Evolutionary conservation across 2,329 filamentous ascomycete species (phyloP).

Genomic region (Alternaria tenuissima): DNA sequence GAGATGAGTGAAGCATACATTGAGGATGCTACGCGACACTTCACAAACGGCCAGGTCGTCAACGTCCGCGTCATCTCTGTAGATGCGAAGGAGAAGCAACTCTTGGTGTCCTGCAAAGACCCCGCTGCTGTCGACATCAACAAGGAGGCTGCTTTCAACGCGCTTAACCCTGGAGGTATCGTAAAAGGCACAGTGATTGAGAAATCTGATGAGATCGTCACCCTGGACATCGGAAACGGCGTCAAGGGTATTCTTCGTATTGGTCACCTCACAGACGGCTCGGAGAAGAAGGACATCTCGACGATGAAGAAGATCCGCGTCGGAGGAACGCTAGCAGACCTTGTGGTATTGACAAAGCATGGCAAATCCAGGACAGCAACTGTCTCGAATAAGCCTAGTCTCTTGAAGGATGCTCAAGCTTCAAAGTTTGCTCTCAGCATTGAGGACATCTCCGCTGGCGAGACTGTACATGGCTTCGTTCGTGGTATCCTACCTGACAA

Average conservation of each 20-base stretch:
- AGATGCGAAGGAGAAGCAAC: conserved; percentile 72
- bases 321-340: conserved; percentile 80
- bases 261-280: conserved; percentile 86
- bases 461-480: conserved; percentile 78
- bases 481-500: conserved; percentile 83
- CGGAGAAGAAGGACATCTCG: conserved; percentile 76
- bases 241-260: conserved; percentile 80
- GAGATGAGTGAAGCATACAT: conserved; percentile 99
- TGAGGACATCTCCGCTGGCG: conserved; percentile 74
- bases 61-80: conserved; percentile 88
- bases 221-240: conserved; percentile 78
- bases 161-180: conserved; percentile 74
- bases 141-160: conserved; percentile 75
- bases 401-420: conserved; percentile 77
- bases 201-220: conserved; percentile 54
- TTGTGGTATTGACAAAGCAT: conserved; percentile 89
- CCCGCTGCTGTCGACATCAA: conserved; percentile 80
- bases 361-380: conserved; percentile 77
- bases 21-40: conserved; percentile 86
- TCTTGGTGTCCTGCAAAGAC: conserved; percentile 94
- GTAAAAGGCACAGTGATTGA: conserved; percentile 74
- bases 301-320: conserved; percentile 82
- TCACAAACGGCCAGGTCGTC: conserved; percentile 88
- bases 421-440: conserved; percentile 76
- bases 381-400: conserved; percentile 82